Evolutionary conservation across 2,329 filamentous ascomycete species (phyloP).

Genomic region (Fusarium sublunatum): DNA sequence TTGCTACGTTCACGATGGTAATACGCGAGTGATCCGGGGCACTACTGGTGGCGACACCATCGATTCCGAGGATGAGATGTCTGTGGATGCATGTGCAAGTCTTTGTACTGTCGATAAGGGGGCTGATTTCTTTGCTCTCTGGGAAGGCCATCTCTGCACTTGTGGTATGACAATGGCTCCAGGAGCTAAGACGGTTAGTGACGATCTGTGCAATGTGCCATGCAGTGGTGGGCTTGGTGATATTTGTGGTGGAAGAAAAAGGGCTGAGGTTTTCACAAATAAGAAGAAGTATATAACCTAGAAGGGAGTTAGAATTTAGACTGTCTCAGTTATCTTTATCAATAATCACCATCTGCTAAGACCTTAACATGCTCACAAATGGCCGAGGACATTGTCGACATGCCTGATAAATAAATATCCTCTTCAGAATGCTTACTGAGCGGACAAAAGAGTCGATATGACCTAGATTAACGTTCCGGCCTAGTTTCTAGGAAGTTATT

Average conservation of each 20-base stretch:
- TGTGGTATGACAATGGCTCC: slow-evolving; percentile 7
- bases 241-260: background rate
- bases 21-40: background rate
- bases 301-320: too few relatives aligned
- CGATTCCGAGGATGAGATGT: slow-evolving; percentile 1
- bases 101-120: slow-evolving; percentile 2
- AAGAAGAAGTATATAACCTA: background rate
- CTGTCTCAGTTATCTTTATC: too few relatives aligned
- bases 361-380: too few relatives aligned
- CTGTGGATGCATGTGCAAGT: slow-evolving; percentile 8
- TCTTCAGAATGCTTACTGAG: too few relatives aligned
- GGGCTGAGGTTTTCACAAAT: background rate
- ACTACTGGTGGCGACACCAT: background rate
- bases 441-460: too few relatives aligned
- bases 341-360: too few relatives aligned
- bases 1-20: slow-evolving; percentile 6
- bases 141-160: slow-evolving; percentile 6
- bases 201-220: background rate
- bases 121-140: slow-evolving; percentile 11
- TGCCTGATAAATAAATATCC: too few relatives aligned
- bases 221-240: background rate
- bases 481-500: too few relatives aligned
- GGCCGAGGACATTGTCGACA: too few relatives aligned
- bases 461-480: too few relatives aligned
- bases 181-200: slow-evolving; percentile 2